phyloP scores from a whole-genome alignment of 768 basidiomycete species.

The Boletus reticulatus region DNA sequence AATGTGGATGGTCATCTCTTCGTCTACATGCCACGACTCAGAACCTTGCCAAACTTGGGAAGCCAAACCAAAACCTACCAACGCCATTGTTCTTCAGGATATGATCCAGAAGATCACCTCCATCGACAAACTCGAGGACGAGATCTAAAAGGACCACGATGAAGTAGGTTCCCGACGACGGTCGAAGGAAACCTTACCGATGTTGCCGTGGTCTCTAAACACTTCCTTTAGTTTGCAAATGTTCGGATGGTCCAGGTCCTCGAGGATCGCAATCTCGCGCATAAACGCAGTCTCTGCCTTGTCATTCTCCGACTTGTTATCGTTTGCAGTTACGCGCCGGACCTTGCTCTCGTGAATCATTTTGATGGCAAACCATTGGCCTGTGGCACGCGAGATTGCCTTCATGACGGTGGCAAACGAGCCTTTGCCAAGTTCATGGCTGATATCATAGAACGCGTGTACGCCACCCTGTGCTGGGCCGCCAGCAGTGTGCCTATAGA shows the following conservation, averaged over 20 bases:
- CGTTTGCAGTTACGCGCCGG: slow-evolving; percentile 35
- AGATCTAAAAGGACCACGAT: slow-evolving; percentile 51
- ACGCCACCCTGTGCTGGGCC: slow-evolving; percentile 51
- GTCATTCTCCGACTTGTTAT: slow-evolving; percentile 26
- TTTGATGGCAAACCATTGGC: slow-evolving; percentile 83
- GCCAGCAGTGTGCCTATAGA: slow-evolving; percentile 63
- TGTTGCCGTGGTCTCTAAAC: slow-evolving; percentile 62
- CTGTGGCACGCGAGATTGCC: slow-evolving; percentile 69
- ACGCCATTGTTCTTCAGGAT: slow-evolving; percentile 63
- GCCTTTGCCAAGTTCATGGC: slow-evolving; percentile 78
- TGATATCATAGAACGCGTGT: slow-evolving; percentile 64
- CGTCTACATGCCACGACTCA: slow-evolving; percentile 35
- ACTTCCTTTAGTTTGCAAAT: slow-evolving; percentile 79
- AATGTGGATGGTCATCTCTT: slow-evolving; percentile 61
- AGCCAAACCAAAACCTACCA: slow-evolving; percentile 40
- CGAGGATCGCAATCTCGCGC: slow-evolving; percentile 78
- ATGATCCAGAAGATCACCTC: slow-evolving; percentile 85
- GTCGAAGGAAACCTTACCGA: slow-evolving; percentile 43
- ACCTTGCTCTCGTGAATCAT: slow-evolving; percentile 63
- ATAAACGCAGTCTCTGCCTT: slow-evolving; percentile 44
- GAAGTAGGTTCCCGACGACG: slow-evolving; percentile 9
- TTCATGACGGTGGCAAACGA: slow-evolving; percentile 90
- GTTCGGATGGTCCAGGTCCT: slow-evolving; percentile 73
- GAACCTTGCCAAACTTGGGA: not conserved
- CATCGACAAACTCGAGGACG: slow-evolving; percentile 81